A percentile compares a stretch with the other conserved stretches of the same genome.
phyloP scores from a whole-genome alignment of 23 red algal species.

The Cyanidioschyzon merolae region DNA sequence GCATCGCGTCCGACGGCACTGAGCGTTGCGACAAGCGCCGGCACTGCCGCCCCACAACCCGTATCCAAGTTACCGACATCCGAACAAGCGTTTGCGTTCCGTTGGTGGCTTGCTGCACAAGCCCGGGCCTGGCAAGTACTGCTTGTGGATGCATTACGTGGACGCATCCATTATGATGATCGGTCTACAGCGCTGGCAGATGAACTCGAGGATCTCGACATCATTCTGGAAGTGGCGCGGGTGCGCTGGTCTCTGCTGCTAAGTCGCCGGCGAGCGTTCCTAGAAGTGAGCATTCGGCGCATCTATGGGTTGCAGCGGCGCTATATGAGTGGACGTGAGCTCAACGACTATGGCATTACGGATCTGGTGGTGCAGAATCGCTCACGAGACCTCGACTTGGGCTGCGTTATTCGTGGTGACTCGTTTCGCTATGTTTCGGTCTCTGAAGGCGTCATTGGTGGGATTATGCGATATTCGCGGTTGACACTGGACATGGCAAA shows the following conservation, averaged over 20 bases:
- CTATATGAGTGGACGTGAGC: conserved; percentile 5
- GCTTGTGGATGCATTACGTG: conserved; percentile 2
- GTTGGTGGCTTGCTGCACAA: neutral
- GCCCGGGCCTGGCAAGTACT: conserved; percentile 7
- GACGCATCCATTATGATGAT: conserved; percentile 7
- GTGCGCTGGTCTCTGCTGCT: conserved; percentile 4
- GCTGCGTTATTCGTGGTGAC: conserved; percentile 1
- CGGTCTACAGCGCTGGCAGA: neutral
- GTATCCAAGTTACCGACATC: neutral
- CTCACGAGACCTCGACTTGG: conserved; percentile 9
- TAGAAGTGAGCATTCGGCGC: neutral
- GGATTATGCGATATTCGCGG: conserved; percentile 1
- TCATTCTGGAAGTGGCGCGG: neutral
- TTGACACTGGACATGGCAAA: conserved; percentile 14
- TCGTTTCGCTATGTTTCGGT: conserved; percentile 14
- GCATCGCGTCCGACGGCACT: no score
- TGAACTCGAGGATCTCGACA: conserved; percentile 2
- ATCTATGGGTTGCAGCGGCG: conserved; percentile 8
- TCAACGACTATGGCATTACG: conserved; percentile 3
- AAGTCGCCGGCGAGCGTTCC: neutral
- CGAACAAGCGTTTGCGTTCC: neutral
- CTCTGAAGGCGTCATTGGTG: conserved; percentile 2
- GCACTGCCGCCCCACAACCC: no score
- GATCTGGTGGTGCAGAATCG: conserved; percentile 3
- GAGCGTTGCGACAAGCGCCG: no score